phyloP scores from a whole-genome alignment of 495 filamentous ascomycete genomes.

The Barbatosphaeria neglecta region DNA sequence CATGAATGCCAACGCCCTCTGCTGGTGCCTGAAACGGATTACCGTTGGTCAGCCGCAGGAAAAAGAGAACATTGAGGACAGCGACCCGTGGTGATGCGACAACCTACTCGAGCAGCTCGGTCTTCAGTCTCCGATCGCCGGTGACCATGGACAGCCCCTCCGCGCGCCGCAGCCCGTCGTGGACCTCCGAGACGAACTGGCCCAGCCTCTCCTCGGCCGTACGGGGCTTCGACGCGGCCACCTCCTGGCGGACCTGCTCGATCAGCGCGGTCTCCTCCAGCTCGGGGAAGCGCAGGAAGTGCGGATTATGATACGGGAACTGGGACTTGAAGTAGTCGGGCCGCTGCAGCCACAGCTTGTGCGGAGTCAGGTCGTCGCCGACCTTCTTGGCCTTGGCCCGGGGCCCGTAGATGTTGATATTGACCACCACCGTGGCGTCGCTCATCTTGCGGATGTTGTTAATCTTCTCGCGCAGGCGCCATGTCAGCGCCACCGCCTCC shows the following conservation, averaged over 20 bases:
- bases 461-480: conserved; percentile 8
- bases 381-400: conserved; percentile 5
- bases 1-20: conserved; percentile 22
- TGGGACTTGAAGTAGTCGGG: conserved; percentile 8
- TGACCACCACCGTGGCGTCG: conserved; percentile 14
- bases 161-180: conserved; percentile 7
- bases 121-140: conserved; percentile 11
- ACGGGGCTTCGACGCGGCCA: conserved; percentile 1
- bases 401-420: conserved; percentile 26
- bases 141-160: conserved; percentile 5
- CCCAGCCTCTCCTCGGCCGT: conserved; percentile 8
- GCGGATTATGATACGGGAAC: conserved; percentile 21
- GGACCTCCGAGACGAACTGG: conserved; percentile 10
- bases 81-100: no score
- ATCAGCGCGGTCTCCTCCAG: conserved; percentile 1
- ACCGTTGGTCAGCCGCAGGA: not conserved
- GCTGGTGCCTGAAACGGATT: conserved; percentile 17
- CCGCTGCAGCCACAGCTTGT: conserved; percentile 22
- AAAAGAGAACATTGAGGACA: not conserved
- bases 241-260: conserved; percentile 1
- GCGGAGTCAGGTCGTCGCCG: conserved; percentile 13
- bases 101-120: conserved; percentile 13
- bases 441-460: conserved; percentile 7
- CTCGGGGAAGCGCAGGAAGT: conserved; percentile 15
- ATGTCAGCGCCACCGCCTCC: conserved; percentile 8